Conservation (phyloP, 177 flowering plant genomes). For the Vitis hybrid region DNA sequence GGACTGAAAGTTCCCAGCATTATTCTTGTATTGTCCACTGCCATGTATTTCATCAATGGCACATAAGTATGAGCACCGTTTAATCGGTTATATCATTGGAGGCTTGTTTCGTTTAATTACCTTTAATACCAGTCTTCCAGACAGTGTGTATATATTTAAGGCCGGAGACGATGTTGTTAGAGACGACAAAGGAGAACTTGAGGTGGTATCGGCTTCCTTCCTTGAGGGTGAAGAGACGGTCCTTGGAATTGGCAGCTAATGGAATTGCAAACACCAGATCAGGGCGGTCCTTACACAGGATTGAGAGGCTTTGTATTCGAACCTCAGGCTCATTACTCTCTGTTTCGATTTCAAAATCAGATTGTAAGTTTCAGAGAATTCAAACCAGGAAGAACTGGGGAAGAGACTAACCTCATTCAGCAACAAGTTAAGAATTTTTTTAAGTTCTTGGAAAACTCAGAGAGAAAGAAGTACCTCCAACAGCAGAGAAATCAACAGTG, state of each 20-base stretch:
- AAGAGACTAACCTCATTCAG: too few relatives aligned
- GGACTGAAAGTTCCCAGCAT: conserved; percentile 57
- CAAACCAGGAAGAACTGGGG: neutral
- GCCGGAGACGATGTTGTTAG: conserved; percentile 45
- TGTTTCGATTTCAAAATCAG: conserved; percentile 13
- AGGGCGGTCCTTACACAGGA: conserved; percentile 26
- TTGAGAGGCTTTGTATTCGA: conserved; percentile 38
- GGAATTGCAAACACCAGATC: conserved; percentile 45
- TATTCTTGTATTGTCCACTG: conserved; percentile 41
- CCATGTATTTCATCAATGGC: neutral
- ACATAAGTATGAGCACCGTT: neutral
- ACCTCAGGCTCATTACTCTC: conserved; percentile 44
- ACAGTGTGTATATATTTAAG: conserved; percentile 46
- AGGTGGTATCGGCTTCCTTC: conserved; percentile 42
- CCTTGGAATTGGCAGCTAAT: conserved; percentile 25
- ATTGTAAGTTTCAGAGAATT: neutral
- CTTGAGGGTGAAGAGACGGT: conserved; percentile 35
- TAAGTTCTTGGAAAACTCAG: neutral
- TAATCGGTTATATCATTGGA: neutral
- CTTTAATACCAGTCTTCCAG: conserved; percentile 55
- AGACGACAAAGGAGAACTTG: conserved; percentile 38
- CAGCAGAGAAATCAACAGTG: conserved; percentile 33
- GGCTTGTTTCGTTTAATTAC: conserved; percentile 6
- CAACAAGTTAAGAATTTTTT: neutral
- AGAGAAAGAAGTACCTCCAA: conserved; percentile 24